A percentile compares a stretch with the other conserved stretches of the same genome.
Conservation (phyloP, 1,284 basidiomycete genomes). For the Papiliotrema fonsecae region DNA sequence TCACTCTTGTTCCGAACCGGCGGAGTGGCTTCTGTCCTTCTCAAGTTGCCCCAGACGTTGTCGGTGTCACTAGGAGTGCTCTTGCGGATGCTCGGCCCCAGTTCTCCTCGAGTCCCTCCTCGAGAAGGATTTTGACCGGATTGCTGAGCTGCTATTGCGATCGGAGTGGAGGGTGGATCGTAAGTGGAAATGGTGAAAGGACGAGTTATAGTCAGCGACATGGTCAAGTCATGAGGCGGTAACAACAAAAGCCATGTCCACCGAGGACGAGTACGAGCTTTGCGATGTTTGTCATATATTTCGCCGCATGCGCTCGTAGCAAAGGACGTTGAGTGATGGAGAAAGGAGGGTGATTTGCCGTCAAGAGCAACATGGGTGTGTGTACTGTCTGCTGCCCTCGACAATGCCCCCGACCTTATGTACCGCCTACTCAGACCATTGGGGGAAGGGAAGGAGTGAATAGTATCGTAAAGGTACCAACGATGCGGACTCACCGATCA, state of each 20-base stretch:
- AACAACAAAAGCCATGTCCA: neutral
- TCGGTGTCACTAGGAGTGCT: neutral
- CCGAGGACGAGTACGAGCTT: too few relatives aligned
- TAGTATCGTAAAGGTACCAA: too few relatives aligned
- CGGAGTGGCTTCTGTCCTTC: slow-evolving; percentile 13
- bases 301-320: neutral
- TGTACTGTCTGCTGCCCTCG: too few relatives aligned
- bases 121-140: neutral
- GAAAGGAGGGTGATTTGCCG: neutral
- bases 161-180: slow-evolving; percentile 27
- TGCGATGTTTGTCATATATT: neutral
- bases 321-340: neutral
- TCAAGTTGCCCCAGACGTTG: neutral
- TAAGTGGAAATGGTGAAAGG: slow-evolving; percentile 26
- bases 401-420: too few relatives aligned
- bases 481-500: too few relatives aligned
- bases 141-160: slow-evolving; percentile 7
- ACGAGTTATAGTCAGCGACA: slow-evolving; percentile 25
- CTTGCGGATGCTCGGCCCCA: too few relatives aligned
- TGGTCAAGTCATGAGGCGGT: neutral
- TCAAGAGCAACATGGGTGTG: neutral
- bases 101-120: neutral
- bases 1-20: slow-evolving; percentile 23
- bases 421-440: too few relatives aligned
- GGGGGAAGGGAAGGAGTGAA: too few relatives aligned